Evolutionary conservation across 768 basidiomycete genomes (phyloP), one percentile per base, ranked within the genome.

Genomic region (Phylloporus sp.): DNA sequence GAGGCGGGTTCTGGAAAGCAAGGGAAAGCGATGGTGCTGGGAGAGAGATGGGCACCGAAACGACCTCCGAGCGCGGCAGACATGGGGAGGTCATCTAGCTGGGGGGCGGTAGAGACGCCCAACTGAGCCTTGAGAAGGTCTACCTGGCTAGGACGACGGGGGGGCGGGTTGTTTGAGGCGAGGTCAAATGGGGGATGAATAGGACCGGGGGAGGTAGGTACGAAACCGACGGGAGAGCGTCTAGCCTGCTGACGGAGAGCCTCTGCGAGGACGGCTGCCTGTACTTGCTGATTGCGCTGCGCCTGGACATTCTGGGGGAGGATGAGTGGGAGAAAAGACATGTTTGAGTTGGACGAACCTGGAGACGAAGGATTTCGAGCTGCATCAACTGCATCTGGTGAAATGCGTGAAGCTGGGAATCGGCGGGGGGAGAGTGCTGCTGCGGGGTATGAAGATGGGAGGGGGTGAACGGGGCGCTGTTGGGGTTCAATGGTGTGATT

Each of bases 331-430:
- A 34, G 33, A 50, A 44, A 31, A 3, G 38, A 14, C n/a, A 18
- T 1, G 36, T 18, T 21, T 3, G 9, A 31, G 33, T 1, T 0
- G 15, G 32, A 68, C 76, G 39, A 49, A 84, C 88, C 84, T 90
- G 89, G 52, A 91, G 77, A 62, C 78, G 80, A 62, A 89, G 66
- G 56, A 91, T 77, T 69, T 91, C 89, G 46, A 91, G 71, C 61
- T 91, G 90, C 70, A 90, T 78, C 74, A 90, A 74, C 69, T 91
- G 88, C 76, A 90, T 75, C 44, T 66, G 66, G 34, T 90, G 88
- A 45, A 87, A 71, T 44, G 82, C 78, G 57, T 82, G 81, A 34
- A 74, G 68, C 59, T 82, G 82, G 35, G 71, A 68, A 36, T 80
- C 59, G 26, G 68, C 63, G 36, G 69, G 57, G 10, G 52, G 28